Evolutionary conservation across 2,329 filamentous ascomycete genomes (phyloP), one percentile per base, ranked within the genome.

Genomic region (Pseudogymnoascus sp.): DNA sequence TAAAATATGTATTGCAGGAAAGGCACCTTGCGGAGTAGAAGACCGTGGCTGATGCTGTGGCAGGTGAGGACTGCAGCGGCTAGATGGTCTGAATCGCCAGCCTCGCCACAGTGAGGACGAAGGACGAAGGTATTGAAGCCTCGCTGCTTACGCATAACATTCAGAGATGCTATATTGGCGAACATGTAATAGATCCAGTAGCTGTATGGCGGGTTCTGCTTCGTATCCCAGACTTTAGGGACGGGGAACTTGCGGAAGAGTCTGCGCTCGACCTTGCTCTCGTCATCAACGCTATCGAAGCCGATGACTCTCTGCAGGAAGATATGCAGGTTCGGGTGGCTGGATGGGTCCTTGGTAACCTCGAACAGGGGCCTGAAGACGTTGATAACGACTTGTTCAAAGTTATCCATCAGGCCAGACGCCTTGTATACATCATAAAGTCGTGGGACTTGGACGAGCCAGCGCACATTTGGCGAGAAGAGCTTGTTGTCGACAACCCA

Each of bases 151-250:
- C 94, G 86, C 88, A 90, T 97, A 63, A 88, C 84, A 72, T 99
- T 99, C 68, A 99, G 81, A 8, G 92, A 96, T 0, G 88, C 83
- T 74, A 97, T 91, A 74, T 99, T 99, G 65, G 94, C 87, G 71
- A 94, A 97, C 60, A 97, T 81, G 71, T 96, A 96, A 76, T 99
- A 99, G 71, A 97, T 89, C 94, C 94, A 99, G 76, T 99, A 99
- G 72, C 89, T 97, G 77, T 99, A 99, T 0, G 94, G 94, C 11
- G 94, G 94, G 71, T 99, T 99, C 74, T 97, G 92, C 69, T 89
- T 92, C 0, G 91, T 92, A 66, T 86, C 84, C 94, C 94, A 99
- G 60, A 86, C 85, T 64, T 86, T 89, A 4, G 94, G 93, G 21
- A 94, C 86, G 0, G 94, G 94, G 67, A 96, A 99, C 73, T 99